Conservation (phyloP, 1,284 basidiomycete genomes). For the Porogramme epimiltina region DNA sequence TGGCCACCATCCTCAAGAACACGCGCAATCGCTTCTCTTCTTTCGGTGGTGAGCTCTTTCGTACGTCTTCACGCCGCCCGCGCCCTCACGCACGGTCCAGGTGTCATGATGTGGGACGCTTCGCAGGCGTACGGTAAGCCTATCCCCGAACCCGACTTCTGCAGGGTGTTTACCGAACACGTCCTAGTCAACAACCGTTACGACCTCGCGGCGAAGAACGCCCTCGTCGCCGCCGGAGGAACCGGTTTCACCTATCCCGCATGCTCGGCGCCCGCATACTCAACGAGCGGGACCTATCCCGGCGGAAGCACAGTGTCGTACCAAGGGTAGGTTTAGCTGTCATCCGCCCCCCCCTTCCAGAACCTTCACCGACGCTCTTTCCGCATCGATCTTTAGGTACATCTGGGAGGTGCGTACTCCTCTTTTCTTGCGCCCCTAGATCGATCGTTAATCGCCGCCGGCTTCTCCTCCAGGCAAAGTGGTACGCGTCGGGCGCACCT, state of each 20-base stretch:
- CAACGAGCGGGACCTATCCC: slow-evolving; percentile 50
- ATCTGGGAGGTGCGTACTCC: slow-evolving; percentile 57
- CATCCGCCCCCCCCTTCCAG: background rate
- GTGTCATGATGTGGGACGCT: slow-evolving; percentile 74
- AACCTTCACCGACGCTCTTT: too few relatives aligned
- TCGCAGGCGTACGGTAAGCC: slow-evolving; percentile 64
- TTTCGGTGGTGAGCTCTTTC: slow-evolving; percentile 47
- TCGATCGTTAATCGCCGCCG: background rate
- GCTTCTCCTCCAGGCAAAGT: slow-evolving; percentile 50
- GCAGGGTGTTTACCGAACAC: too few relatives aligned
- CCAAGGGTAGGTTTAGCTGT: slow-evolving; percentile 45
- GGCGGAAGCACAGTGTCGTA: slow-evolving; percentile 57
- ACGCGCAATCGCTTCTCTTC: slow-evolving; percentile 68
- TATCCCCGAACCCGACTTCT: background rate
- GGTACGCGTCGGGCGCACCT: slow-evolving; percentile 54
- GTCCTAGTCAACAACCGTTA: slow-evolving; percentile 59
- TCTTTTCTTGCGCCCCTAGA: background rate
- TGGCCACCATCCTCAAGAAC: slow-evolving; percentile 50
- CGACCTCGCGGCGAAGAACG: slow-evolving; percentile 62
- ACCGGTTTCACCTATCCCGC: slow-evolving; percentile 67
- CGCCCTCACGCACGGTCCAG: slow-evolving; percentile 9
- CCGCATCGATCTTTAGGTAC: slow-evolving; percentile 40
- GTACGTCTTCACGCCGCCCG: background rate
- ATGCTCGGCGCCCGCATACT: slow-evolving; percentile 57
- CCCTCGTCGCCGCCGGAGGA: slow-evolving; percentile 59